Evolutionary conservation across 2,329 filamentous ascomycete species (phyloP).

Genomic region (Didymella arachidicola): DNA sequence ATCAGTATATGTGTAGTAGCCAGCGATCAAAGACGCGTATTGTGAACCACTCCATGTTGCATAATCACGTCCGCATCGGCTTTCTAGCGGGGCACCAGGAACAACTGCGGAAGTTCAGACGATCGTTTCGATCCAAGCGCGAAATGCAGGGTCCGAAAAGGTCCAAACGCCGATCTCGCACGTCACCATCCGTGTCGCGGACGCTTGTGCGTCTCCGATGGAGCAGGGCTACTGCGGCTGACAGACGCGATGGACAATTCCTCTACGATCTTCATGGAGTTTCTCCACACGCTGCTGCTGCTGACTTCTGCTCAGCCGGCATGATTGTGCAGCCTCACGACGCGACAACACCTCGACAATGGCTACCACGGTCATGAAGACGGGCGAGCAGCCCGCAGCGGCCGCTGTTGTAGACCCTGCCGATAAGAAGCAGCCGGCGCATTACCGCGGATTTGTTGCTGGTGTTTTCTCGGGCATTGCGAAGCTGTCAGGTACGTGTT

Average conservation of each 20-base stretch:
- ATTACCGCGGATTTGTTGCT: constrained; percentile 96
- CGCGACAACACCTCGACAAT: constrained; percentile 34
- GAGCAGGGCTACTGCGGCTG: constrained; percentile 19
- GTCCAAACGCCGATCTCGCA: constrained; percentile 31
- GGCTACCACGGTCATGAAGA: constrained; percentile 48
- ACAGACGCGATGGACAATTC: constrained; percentile 18
- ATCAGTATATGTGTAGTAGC: constrained; percentile 9
- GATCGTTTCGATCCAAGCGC: constrained; percentile 7
- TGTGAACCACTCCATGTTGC: constrained; percentile 5
- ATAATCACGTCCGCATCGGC: constrained; percentile 6
- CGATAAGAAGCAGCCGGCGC: constrained; percentile 53
- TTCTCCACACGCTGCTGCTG: constrained; percentile 23
- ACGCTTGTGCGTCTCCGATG: constrained; percentile 43
- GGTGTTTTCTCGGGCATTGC: constrained; percentile 95
- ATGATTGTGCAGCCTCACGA: constrained; percentile 28
- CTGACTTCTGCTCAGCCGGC: constrained; percentile 21
- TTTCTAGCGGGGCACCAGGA: constrained; percentile 15
- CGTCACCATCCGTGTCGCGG: constrained; percentile 46
- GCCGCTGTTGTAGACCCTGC: constrained; percentile 38
- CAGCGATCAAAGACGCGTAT: constrained; percentile 6
- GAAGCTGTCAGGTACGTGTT: constrained; percentile 77
- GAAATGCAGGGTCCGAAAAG: constrained; percentile 17
- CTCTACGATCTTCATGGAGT: constrained; percentile 1
- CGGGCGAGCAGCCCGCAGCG: constrained; percentile 34
- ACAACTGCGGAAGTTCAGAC: constrained; percentile 10